Evolutionary conservation across 192 early-diverging fungal species (phyloP).

Genomic region (Rhizophagus prolifer): DNA sequence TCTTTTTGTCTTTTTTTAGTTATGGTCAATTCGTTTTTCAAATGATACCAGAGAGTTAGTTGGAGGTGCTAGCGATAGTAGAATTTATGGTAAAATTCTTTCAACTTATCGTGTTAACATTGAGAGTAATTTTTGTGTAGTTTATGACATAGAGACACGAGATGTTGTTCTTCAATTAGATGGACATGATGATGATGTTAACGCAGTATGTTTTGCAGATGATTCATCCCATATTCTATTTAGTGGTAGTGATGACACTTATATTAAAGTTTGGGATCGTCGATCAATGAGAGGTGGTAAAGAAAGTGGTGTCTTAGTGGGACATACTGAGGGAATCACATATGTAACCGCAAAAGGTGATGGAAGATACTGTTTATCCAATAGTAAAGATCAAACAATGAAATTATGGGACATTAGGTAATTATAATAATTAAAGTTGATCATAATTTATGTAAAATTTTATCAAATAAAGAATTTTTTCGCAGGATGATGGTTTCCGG

Average conservation of each 20-base stretch:
- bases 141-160: conserved; percentile 60
- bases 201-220: conserved; percentile 61
- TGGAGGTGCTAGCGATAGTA: conserved; percentile 45
- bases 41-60: conserved; percentile 61
- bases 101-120: background rate
- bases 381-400: conserved; percentile 71
- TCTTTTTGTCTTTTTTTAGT: conserved; percentile 28
- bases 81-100: conserved; percentile 34
- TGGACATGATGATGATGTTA: conserved; percentile 68
- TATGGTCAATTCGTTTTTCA: conserved; percentile 68
- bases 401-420: conserved; percentile 65
- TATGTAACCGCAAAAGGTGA: conserved; percentile 64
- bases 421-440: background rate
- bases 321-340: conserved; percentile 74
- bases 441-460: background rate
- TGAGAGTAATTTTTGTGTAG: conserved; percentile 25
- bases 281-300: conserved; percentile 45
- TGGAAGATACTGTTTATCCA: conserved; percentile 61
- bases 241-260: conserved; percentile 61
- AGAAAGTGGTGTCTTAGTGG: conserved; percentile 61
- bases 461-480: background rate
- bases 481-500: conserved; percentile 25
- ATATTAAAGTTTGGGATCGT: conserved; percentile 65
- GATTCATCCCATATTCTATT: conserved; percentile 56
- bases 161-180: conserved; percentile 47